Evolutionary conservation across 1,284 basidiomycete species (phyloP).

Genomic region (Cryptococcus sp.): DNA sequence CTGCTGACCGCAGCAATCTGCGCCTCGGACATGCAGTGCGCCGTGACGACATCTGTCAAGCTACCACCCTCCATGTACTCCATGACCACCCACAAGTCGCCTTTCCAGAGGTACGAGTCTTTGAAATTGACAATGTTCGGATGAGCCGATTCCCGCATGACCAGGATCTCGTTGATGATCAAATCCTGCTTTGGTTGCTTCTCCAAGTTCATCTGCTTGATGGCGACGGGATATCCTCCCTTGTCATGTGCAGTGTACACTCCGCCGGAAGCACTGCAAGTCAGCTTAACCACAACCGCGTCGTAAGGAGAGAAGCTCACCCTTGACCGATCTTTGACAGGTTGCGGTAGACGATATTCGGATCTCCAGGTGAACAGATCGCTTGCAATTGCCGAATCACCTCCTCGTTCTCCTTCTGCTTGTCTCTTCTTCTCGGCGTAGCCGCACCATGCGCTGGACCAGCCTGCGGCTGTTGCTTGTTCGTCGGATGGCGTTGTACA

Average conservation of each 20-base stretch:
- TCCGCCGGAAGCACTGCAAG: slow-evolving; percentile 79
- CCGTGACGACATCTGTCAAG: slow-evolving; percentile 92
- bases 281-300: too few relatives aligned
- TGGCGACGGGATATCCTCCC: slow-evolving; percentile 87
- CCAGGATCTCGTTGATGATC: slow-evolving; percentile 99
- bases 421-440: slow-evolving; percentile 76
- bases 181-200: slow-evolving; percentile 99
- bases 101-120: slow-evolving; percentile 95
- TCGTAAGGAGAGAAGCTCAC: slow-evolving; percentile 51
- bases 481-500: slow-evolving; percentile 34
- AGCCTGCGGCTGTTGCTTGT: slow-evolving; percentile 24
- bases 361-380: slow-evolving; percentile 97
- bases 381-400: slow-evolving; percentile 84
- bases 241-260: slow-evolving; percentile 98
- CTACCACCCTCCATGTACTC: slow-evolving; percentile 96
- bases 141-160: slow-evolving; percentile 93
- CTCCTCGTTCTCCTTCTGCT: slow-evolving; percentile 81
- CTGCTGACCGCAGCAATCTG: slow-evolving; percentile 91
- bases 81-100: slow-evolving; percentile 99
- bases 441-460: slow-evolving; percentile 48
- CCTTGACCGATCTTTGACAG: slow-evolving; percentile 97
- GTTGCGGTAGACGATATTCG: slow-evolving; percentile 85
- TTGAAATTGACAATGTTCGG: slow-evolving; percentile 99
- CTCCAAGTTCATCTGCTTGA: slow-evolving; percentile 99
- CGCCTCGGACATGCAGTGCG: slow-evolving; percentile 86